phyloP scores from a whole-genome alignment of 2,329 filamentous ascomycete species.

The Emmonsiellopsis sp. region DNA sequence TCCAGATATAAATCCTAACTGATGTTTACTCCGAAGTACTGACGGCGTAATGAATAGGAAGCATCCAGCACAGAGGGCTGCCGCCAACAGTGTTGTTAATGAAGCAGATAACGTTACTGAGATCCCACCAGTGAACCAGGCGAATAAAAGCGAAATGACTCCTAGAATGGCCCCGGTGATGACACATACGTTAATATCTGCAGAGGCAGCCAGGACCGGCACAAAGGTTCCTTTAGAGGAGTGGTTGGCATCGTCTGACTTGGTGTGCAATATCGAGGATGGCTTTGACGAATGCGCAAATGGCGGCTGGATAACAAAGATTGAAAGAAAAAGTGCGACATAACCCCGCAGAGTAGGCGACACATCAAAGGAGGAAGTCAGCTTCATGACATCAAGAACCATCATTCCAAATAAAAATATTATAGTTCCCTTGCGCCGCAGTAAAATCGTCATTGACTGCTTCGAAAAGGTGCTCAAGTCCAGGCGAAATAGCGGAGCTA shows the following conservation, averaged over 20 bases:
- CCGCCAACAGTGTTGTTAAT: background rate
- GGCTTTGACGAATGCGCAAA: conserved; percentile 17
- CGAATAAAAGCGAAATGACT: conserved; percentile 18
- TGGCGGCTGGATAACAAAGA: conserved; percentile 42
- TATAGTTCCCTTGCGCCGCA: conserved; percentile 4
- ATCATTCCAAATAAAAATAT: conserved; percentile 6
- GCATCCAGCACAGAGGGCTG: conserved; percentile 23
- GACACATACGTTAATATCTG: conserved; percentile 19
- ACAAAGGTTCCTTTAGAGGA: background rate
- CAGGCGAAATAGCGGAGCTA: background rate
- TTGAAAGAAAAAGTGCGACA: conserved; percentile 21
- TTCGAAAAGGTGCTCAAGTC: background rate
- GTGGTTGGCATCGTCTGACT: background rate
- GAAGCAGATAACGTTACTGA: background rate
- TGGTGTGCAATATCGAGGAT: background rate
- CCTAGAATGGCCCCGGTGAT: conserved; percentile 5
- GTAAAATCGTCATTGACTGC: background rate
- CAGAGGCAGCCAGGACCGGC: conserved; percentile 10
- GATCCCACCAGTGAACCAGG: conserved; percentile 11
- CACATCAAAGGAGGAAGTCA: conserved; percentile 1
- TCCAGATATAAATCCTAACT: background rate
- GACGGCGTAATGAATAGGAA: conserved; percentile 5
- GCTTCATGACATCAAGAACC: background rate
- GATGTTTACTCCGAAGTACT: background rate
- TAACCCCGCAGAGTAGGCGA: conserved; percentile 3